Base-by-base conservation (phyloP, 2,329 filamentous ascomycete species). In the Tolypocladium album region DNA sequence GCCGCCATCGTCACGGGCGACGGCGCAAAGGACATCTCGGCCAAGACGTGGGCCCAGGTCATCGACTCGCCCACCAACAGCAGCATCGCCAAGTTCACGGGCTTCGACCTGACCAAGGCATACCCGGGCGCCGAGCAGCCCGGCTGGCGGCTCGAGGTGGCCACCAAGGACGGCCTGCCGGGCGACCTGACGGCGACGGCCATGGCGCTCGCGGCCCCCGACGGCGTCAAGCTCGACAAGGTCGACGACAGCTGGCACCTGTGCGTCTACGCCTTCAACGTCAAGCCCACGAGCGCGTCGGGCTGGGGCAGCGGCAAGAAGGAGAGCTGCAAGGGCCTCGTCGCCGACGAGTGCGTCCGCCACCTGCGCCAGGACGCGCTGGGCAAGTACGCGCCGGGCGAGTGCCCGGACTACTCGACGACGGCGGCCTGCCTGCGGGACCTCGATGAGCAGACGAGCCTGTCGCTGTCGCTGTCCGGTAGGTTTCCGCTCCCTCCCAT, bases 161-260 rank as follows among this genome's bases (percentile, higher is more conserved):
- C 42, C 24, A 42, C 57, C 59, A 59, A 55, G 59, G 15, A 31
- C 42, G 22, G 39, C 24, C 5, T 42, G 31, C 3, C 17, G 36
- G 27, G 9, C 59, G 17, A 31, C 31, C 22, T 55, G 36, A 59
- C 59, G 40, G 59, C 36, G 27, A 58, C 55, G 17, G 45, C 39
- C 59, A 59, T 62, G 59, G 59, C 61, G 31, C 24, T 62, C 6
- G n/a, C 57, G 9, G 17, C 47, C 12, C 57, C 61, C 40, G 34
- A 40, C 5, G 45, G 56, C 39, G 3, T 13, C 13, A 22, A 42
- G 13, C 36, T 52, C 58, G 31, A 31, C 55, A 57, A 36, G 36
- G 36, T 57, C 36, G 61, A 62, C 55, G 55, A 59, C 56, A 62
- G 59, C 59, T 62, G 61, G 61, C 59, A 58, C 47, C 20, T 62